Base-by-base conservation (phyloP, 441 rosid genomes). In the Pelargonium citronellum region DNA sequence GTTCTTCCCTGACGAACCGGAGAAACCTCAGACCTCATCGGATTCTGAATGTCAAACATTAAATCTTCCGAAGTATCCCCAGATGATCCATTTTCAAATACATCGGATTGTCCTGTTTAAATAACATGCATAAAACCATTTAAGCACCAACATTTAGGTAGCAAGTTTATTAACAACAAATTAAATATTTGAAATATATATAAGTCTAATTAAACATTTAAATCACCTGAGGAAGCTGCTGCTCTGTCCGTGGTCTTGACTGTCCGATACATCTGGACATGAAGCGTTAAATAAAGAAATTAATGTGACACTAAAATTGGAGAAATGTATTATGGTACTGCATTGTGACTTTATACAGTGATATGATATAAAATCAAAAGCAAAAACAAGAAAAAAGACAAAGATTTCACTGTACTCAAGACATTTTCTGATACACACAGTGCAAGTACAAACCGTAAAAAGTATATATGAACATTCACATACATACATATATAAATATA, bases 1-100 rank as follows among this genome's bases (percentile, higher is more conserved):
- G 24, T 22, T 22, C 24, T 22, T 22, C 24, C 24, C 24, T 22
- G 24, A 22, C 24, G 24, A 22, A 22, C 24, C 67, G 81, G 67
- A 44, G 74, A 70, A 62, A 70, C 66, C 47, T 89, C 89, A 2
- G 82, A 81, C 61, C 81, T 84, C 75, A 83, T 81, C 20, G 91
- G 73, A 68, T 87, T 88, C 49, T 80, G 83, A 58, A 80, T 84
- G 17, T 88, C 95, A 58, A 89, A 79, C 83, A 89, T 81, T 77
- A 92, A 75, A 69, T 89, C 98, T 66, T 91, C 97, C 0, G 89
- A 84, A 64, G 84, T 86, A 73, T 89, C 92, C 30, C 91, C 92
- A 2, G 92, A 89, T 20, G 92, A 86, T 43, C 91, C 92, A 77
- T 87, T 86, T 30, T 89, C 95, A 77, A 77, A 78, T 1, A 77